Base-by-base conservation (phyloP, 2,329 filamentous ascomycete species). In the Trichoderma aggressivum region DNA sequence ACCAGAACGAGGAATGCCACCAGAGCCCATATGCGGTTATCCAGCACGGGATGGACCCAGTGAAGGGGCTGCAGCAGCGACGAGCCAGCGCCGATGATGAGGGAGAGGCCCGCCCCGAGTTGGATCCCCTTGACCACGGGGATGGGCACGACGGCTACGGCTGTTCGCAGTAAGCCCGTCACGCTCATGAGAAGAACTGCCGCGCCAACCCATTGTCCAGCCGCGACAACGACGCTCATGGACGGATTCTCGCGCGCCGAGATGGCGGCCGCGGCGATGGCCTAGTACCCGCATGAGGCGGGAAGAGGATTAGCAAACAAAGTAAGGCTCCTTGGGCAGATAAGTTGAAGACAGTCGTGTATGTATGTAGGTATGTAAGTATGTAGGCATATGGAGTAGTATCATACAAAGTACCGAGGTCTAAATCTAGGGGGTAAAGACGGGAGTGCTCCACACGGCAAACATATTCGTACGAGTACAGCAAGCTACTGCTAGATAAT, bases 51-150 rank as follows among this genome's bases (percentile, higher is more conserved):
- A 5, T 82, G 78, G 1, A 85, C 82, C 93, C 94, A 97, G 14
- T 85, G 83, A 5, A 97, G 84, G 3, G 89, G 89, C 21, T 86
- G 84, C 14, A 96, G 85, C 71, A 97, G 86, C 60, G 84, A 87
- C 0, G 86, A 84, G 3, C 93, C 94, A 8, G 94, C 93, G 14
- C 92, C 92, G 71, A 97, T 86, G 68, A 94, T 88, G 18, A 98
- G 86, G 18, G 92, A 94, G 61, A 98, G 84, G 1, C 95, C 95
- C 5, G 95, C 95, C 47, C 95, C 95, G 61, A 98, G 89, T 81
- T 98, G 96, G 74, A 98, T 98, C 34, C 95, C 95, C 79, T 97
- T 97, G 67, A 98, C 91, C 0, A 98, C 92, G 0, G 94, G 93
- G 16, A 94, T 88, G 0, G 95, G 95, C 10, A 97, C 91, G 16